Base-by-base conservation (phyloP, 148 eudicot species). In the Tetragonia tetragonoides region DNA sequence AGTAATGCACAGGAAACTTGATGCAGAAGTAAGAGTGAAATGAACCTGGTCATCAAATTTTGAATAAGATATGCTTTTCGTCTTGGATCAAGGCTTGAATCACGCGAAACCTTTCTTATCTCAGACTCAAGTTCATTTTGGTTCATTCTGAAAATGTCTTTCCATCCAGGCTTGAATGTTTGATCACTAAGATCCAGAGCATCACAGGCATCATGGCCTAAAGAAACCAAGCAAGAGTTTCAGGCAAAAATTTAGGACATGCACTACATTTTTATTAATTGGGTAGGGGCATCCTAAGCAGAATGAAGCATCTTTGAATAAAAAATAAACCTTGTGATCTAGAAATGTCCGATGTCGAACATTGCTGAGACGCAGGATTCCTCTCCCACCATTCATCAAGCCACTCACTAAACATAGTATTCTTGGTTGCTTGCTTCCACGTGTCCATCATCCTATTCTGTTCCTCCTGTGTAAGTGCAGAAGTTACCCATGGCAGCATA, bases 401-500 rank as follows among this genome's bases (percentile, higher is more conserved):
- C 99, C 99, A 95, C 83, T 95, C 99, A 74, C 84, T 93, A 68
- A 95, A 95, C 99, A 95, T 95, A 3, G 99, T 95, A 83, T 95
- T 95, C 77, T 95, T 95, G 56, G 99, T 89, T 20, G 99, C 99
- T 67, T 95, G 89, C 87, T 95, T 95, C 96, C 94, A 93, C 5
- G 97, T 93, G 82, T 93, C 94, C 96, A 95, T 91, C 94, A 95
- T 89, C 88, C 86, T 95, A 81, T 91, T 93, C 78, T 95, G 97
- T 84, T 95, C 99, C 78, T 93, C 99, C 86, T 85, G 97, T 57
- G 94, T 95, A 79, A 95, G 97, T 40, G 93, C 99, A 83, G 96
- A 89, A 69, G 97, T 95, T 67, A 95, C 99, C 99, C 99, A 95
- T 67, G 99, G 99, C 78, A 95, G 86, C 99, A 95, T 95, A 68